phyloP scores from a whole-genome alignment of 768 basidiomycete genomes.

The Hemileccinum rubropunctum region DNA sequence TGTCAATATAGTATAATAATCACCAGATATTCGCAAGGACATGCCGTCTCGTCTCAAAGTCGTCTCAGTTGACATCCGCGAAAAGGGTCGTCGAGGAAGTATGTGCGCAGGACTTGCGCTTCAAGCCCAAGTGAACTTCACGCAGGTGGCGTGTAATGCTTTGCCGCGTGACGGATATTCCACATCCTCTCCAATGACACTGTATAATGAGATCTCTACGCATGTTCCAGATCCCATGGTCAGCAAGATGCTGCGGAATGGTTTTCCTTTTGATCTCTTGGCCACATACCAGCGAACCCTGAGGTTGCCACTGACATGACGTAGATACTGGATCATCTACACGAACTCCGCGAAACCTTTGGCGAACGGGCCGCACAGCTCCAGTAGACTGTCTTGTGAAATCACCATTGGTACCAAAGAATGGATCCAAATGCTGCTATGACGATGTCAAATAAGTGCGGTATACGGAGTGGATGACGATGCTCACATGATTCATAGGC shows the following conservation, averaged over 20 bases:
- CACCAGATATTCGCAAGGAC: not conserved
- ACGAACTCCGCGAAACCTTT: not conserved
- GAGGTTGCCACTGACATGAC: not conserved
- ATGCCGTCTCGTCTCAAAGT: not conserved
- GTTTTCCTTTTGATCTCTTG: not conserved
- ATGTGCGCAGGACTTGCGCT: not conserved
- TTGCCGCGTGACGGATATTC: not conserved
- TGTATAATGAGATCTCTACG: not conserved
- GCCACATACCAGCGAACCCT: slow-evolving; percentile 1
- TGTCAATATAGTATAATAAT: not conserved
- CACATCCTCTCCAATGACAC: slow-evolving; percentile 14
- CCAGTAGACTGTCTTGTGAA: not conserved
- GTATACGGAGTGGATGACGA: not conserved
- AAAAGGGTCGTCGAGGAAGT: not conserved
- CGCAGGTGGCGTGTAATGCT: slow-evolving; percentile 11
- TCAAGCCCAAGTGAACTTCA: slow-evolving; percentile 15
- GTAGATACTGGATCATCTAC: too few species aligned
- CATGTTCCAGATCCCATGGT: slow-evolving; percentile 11
- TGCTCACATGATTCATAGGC: slow-evolving; percentile 4
- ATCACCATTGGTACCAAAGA: not conserved
- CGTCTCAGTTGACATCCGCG: not conserved
- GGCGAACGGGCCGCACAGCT: not conserved
- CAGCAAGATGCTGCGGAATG: slow-evolving; percentile 8
- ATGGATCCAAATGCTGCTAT: not conserved
- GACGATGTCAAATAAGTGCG: not conserved